Evolutionary conservation across 139 green algal genomes (phyloP).

Genomic region (Mychonastes homosphaera): DNA sequence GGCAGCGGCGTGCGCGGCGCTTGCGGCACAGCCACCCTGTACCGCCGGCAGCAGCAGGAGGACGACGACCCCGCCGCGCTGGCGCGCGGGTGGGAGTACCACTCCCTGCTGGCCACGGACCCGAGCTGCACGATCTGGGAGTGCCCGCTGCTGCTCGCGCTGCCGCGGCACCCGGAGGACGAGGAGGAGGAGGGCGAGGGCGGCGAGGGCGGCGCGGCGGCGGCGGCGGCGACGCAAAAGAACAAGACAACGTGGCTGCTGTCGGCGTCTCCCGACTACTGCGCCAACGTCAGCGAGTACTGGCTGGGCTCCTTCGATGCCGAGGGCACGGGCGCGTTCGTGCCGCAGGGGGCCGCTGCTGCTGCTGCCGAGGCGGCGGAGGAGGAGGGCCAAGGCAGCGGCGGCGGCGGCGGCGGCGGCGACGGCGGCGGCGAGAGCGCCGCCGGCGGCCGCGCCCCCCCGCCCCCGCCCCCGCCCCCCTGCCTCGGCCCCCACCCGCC

Average conservation of each 20-base stretch:
- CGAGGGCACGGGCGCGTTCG: neutral
- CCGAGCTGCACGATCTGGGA: slow-evolving; percentile 28
- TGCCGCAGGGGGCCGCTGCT: neutral
- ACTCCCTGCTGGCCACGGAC: neutral
- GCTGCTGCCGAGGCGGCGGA: no score
- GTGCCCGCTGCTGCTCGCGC: slow-evolving; percentile 28
- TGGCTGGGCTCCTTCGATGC: neutral
- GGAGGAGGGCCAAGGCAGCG: no score
- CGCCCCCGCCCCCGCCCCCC: no score
- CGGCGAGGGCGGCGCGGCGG: slow-evolving; percentile 4
- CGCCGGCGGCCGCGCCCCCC: no score
- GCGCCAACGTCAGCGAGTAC: slow-evolving; percentile 22
- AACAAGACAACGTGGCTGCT: slow-evolving; percentile 8
- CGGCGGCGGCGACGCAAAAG: neutral
- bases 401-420: no score
- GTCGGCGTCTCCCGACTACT: slow-evolving; percentile 39
- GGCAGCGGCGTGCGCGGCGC: neutral
- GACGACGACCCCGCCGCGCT: neutral
- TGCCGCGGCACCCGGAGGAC: neutral
- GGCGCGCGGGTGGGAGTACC: slow-evolving; percentile 13
- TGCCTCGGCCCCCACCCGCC: slow-evolving; percentile 20
- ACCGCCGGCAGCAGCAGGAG: no score
- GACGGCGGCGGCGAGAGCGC: no score
- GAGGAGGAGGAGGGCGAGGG: neutral
- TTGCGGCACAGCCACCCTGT: neutral